Base-by-base conservation (phyloP, 2,329 filamentous ascomycete species). In the Alternaria gansuensis region DNA sequence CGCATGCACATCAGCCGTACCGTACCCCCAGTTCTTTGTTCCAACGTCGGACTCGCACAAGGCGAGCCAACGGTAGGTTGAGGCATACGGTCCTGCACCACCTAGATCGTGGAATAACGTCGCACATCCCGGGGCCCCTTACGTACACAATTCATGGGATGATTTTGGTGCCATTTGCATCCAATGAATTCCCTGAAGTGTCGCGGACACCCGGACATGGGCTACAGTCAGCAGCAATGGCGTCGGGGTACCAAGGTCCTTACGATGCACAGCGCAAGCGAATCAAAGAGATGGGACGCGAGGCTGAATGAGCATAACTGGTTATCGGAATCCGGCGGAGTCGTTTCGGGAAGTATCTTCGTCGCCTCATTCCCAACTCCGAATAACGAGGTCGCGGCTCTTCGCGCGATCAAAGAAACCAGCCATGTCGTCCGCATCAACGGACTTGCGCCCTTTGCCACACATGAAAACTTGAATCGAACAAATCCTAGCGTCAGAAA, bases 291-390 rank as follows among this genome's bases (percentile, higher is more conserved):
- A 48, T 48, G 24, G 60, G 52, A 54, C 54, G 51, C 48, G 44
- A 51, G 59, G 51, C 62, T 62, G 52, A 60, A 62, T 50, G 60
- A 46, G 45, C 4, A 59, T 49, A 36, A 70, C 68, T 69, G 65
- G 67, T 41, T 49, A 48, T 60, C 44, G 55, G 28, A 49, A 57
- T 57, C 62, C 63, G 69, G 62, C 48, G 66, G 26, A 2, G 3
- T 28, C 2, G 60, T 56, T 62, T 51, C 58, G 58, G 62, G 59
- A 31, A 57, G 40, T 41, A 51, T 59, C 61, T 37, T 48, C 51
- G 56, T 55, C 59, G 56, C 54, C 56, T 66, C 66, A 72, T 66
- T 64, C 70, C 54, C 63, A 71, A 70, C 63, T 70, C 70, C 71
- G 69, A 70, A 61, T 39, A 51, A 31, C 36, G 48, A 33, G 9